phyloP scores from a whole-genome alignment of 2,329 filamentous ascomycete genomes.

The Colletotrichum ledebouriae region DNA sequence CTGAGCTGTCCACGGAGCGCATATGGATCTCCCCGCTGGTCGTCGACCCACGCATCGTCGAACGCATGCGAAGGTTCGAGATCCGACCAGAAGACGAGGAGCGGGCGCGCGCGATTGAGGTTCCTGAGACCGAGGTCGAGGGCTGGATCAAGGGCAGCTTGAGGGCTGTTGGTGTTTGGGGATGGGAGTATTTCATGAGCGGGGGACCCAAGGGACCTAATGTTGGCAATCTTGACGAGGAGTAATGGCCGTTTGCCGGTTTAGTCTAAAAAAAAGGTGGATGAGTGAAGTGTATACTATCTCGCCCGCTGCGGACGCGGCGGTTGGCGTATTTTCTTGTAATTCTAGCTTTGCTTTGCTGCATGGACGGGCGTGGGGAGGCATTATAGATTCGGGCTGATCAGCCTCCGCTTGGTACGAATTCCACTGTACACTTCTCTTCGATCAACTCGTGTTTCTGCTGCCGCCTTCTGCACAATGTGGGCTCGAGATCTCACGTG shows the following conservation, averaged over 20 bases:
- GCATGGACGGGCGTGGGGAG: slow-evolving; percentile 30
- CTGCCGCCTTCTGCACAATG: background rate
- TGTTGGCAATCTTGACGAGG: slow-evolving; percentile 56
- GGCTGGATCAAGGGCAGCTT: slow-evolving; percentile 75
- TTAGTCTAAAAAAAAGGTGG: background rate
- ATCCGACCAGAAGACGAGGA: slow-evolving; percentile 78
- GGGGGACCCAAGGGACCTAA: slow-evolving; percentile 57
- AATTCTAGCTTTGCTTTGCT: slow-evolving; percentile 32
- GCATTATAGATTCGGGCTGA: slow-evolving; percentile 23
- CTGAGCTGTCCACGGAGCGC: slow-evolving; percentile 68
- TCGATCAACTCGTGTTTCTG: background rate
- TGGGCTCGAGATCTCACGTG: background rate
- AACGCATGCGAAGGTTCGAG: slow-evolving; percentile 85
- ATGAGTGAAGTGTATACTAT: slow-evolving; percentile 23
- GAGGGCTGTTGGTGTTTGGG: slow-evolving; percentile 67
- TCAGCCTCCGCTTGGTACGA: slow-evolving; percentile 28
- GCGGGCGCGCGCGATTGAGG: slow-evolving; percentile 71
- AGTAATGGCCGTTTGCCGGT: background rate
- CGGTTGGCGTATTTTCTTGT: slow-evolving; percentile 28
- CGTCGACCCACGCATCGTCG: slow-evolving; percentile 80
- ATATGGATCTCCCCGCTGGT: slow-evolving; percentile 83
- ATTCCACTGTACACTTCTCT: slow-evolving; percentile 38
- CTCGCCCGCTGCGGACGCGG: background rate
- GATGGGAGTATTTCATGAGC: slow-evolving; percentile 54
- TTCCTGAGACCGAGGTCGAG: slow-evolving; percentile 77